Percentiles rank a stretch among this genome's conserved stretches.
phyloP scores from a whole-genome alignment of 257 asterid genomes.

The Ballota nigra region DNA sequence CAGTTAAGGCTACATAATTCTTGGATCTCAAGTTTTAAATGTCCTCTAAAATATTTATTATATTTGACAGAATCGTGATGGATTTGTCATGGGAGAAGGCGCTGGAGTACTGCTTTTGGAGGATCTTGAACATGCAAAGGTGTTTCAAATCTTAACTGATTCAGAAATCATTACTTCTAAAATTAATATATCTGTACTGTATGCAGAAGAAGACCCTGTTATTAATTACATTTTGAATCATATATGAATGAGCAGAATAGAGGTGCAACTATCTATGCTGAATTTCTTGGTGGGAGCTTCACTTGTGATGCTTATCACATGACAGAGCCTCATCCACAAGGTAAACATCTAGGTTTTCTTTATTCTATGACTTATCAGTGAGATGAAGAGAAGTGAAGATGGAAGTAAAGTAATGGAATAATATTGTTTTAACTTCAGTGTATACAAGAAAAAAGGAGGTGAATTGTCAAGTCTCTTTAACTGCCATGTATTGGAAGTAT shows the following conservation, averaged over 20 bases:
- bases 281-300: constrained; percentile 98
- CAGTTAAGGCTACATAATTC: too few species aligned
- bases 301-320: constrained; percentile 97
- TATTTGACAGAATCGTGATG: constrained; percentile 86
- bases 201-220: background rate
- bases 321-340: constrained; percentile 98
- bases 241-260: constrained; percentile 55
- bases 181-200: background rate
- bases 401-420: constrained; percentile 8
- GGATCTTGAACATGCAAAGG: constrained; percentile 97
- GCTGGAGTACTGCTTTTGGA: constrained; percentile 91
- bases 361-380: constrained; percentile 6
- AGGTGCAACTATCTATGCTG: constrained; percentile 94
- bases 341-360: constrained; percentile 34
- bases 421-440: background rate
- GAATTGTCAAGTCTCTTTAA: background rate
- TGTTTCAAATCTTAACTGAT: constrained; percentile 20
- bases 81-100: constrained; percentile 99
- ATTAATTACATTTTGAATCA: constrained; percentile 7
- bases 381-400: too few species aligned
- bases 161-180: background rate
- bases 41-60: too few species aligned
- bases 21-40: too few species aligned
- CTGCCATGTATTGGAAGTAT: background rate
- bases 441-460: background rate